phyloP scores from a whole-genome alignment of 2,329 filamentous ascomycete genomes.

The Pseudogymnoascus sp. region DNA sequence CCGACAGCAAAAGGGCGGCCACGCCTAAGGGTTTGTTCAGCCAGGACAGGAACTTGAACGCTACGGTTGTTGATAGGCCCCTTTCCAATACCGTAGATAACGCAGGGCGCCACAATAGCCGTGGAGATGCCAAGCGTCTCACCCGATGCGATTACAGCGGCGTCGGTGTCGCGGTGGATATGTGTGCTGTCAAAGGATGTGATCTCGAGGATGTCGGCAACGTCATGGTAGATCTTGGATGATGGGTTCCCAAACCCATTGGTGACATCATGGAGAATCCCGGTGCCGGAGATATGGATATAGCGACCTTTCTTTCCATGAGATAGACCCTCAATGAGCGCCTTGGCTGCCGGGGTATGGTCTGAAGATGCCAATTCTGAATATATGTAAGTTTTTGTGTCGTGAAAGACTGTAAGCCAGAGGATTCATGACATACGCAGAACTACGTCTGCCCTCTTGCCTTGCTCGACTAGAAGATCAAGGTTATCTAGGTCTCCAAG shows the following conservation, averaged over 20 bases:
- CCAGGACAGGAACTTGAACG: slow-evolving; percentile 43
- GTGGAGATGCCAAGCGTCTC: slow-evolving; percentile 37
- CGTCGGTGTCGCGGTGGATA: slow-evolving; percentile 49
- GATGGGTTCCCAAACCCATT: slow-evolving; percentile 21
- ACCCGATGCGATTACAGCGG: slow-evolving; percentile 40
- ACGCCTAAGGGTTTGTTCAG: slow-evolving; percentile 38
- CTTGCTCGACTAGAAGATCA: slow-evolving; percentile 16
- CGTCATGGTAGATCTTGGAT: slow-evolving; percentile 41
- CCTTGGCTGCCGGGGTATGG: slow-evolving; percentile 6
- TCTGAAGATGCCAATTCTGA: slow-evolving; percentile 16
- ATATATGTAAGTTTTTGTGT: neutral
- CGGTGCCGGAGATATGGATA: slow-evolving; percentile 21
- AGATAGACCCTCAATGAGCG: slow-evolving; percentile 16
- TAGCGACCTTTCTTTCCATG: slow-evolving; percentile 13
- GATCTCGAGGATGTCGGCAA: slow-evolving; percentile 38
- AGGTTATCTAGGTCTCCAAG: slow-evolving; percentile 18
- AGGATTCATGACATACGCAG: slow-evolving; percentile 12
- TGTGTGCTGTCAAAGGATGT: slow-evolving; percentile 39
- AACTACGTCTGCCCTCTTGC: slow-evolving; percentile 18
- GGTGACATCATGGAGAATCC: slow-evolving; percentile 3
- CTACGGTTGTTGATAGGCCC: slow-evolving; percentile 47
- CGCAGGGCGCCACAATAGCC: slow-evolving; percentile 51
- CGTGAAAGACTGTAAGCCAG: neutral
- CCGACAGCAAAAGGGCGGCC: slow-evolving; percentile 44
- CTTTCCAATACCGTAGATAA: slow-evolving; percentile 48